Evolutionary conservation across 1,139 yeast genomes (phyloP), one percentile per base, ranked within the genome.

Genomic region (Protomyces gravidus): DNA sequence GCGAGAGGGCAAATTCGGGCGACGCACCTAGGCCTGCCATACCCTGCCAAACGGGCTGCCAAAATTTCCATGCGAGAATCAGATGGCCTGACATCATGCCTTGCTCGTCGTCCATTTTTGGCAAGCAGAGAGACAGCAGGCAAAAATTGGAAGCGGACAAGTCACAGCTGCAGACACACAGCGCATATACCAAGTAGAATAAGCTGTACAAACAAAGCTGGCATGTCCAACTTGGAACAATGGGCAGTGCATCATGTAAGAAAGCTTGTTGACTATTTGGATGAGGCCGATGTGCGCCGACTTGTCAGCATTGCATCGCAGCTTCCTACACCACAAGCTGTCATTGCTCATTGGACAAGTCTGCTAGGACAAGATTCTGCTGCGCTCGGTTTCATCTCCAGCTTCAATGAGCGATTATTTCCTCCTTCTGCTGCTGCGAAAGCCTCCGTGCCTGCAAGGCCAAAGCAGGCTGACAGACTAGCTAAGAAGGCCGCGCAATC

Each of bases 221-320:
- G n/a, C 21, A 36, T 36, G 42, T 36, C 42, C 25, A 36, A 36
- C 19, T 15, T 53, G 3, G 58, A 53, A 32, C 47, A 53, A 36
- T 53, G 58, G 58, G 36, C 58, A 5, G 26, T 45, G 3, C 58
- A 53, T 27, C 58, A 53, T 28, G 21, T 53, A 33, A 32, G 23
- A 25, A 23, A 30, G 15, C 36, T 53, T 5, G 47, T 53, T 17
- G 58, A 53, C 13, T 53, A 53, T 27, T 46, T 53, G 36, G 58
- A 53, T 23, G 51, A 45, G 17, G 46, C 46, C 6, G 33, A 40
- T 9, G 23, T 53, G n/a, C 32, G 25, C 15, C 51, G 46, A 30
- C 21, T 53, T 25, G 39, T 50, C 5, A 17, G 11, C 11, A 32
- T 36, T n/a, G 58, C 58, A 7, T 17, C 36, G 27, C 26, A 23